These are phyloP conservation scores for Hyaloscypha hepaticicola DNA, from an alignment of 495 filamentous ascomycete species.

Conservation along the genomic window DNA sequence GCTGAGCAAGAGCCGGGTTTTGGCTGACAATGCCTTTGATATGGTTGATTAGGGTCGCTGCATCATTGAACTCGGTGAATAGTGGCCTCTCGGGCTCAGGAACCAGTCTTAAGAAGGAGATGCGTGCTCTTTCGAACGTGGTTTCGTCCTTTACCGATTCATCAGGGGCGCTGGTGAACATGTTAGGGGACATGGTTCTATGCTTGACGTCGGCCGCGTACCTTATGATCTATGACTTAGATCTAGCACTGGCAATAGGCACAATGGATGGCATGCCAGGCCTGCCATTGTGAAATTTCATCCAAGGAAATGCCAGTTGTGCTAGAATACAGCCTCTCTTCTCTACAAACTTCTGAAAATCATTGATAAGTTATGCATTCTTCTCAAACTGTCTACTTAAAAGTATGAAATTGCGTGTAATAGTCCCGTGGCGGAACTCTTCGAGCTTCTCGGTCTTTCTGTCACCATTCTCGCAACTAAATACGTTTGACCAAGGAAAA, in stretches of 20 bases:
- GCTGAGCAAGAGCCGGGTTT: no score
- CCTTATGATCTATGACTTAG: no score
- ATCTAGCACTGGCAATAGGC: slow-evolving; percentile 75
- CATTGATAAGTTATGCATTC: slow-evolving; percentile 68
- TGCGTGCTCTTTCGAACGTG: no score
- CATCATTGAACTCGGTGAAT: no score
- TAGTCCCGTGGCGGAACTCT: slow-evolving; percentile 61
- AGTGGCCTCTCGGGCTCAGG: no score
- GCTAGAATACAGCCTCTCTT: slow-evolving; percentile 68
- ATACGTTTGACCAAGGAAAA: slow-evolving; percentile 55
- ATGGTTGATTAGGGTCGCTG: no score
- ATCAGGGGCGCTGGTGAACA: no score
- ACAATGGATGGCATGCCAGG: slow-evolving; percentile 70
- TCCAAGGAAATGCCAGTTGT: slow-evolving; percentile 79
- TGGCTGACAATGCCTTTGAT: no score
- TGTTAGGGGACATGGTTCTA: no score
- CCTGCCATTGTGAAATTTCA: slow-evolving; percentile 34
- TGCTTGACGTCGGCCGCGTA: no score
- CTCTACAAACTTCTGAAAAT: slow-evolving; percentile 63
- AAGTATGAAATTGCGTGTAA: slow-evolving; percentile 60
- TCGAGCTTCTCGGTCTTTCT: slow-evolving; percentile 57
- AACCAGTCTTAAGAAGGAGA: no score
- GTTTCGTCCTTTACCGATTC: no score
- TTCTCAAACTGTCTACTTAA: slow-evolving; percentile 64
- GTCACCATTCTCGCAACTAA: slow-evolving; percentile 39